These are phyloP conservation scores for Zoysia matrella DNA, from an alignment of 202 grass and related monocot species.

Conservation along the genomic window DNA sequence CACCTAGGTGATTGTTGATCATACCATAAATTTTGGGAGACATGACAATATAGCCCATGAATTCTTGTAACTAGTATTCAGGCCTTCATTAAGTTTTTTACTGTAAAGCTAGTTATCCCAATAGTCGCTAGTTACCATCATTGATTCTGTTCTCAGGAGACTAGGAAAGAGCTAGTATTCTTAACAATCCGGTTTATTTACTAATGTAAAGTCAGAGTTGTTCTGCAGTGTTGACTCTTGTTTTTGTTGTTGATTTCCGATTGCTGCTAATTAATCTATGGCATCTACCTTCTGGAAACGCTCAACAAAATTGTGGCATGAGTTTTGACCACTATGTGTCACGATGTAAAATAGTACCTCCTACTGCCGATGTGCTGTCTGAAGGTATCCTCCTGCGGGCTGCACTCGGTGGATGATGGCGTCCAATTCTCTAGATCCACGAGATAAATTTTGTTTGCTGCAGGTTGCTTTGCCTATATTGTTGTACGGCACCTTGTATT, in stretches of 20 bases:
- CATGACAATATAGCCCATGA: conserved; percentile 1
- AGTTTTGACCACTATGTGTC: background rate
- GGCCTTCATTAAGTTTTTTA: background rate
- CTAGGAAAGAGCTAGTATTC: background rate
- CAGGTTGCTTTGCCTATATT: background rate
- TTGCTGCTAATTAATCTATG: background rate
- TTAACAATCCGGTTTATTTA: background rate
- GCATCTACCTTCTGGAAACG: background rate
- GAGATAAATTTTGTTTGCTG: background rate
- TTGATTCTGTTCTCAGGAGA: background rate
- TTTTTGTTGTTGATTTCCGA: background rate
- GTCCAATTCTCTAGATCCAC: background rate
- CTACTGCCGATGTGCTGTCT: background rate
- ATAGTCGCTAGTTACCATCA: background rate
- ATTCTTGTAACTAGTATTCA: conserved; percentile 23
- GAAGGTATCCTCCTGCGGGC: background rate
- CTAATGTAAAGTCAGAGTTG: background rate
- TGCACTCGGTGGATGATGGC: background rate
- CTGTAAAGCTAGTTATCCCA: background rate
- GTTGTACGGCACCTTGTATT: conserved; percentile 6
- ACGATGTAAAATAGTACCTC: background rate
- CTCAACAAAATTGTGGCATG: background rate
- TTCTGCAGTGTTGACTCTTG: background rate
- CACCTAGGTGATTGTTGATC: conserved; percentile 4
- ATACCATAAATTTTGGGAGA: conserved; percentile 23